phyloP scores from a whole-genome alignment of 2,329 filamentous ascomycete genomes.

The Botrytis deweyae region DNA sequence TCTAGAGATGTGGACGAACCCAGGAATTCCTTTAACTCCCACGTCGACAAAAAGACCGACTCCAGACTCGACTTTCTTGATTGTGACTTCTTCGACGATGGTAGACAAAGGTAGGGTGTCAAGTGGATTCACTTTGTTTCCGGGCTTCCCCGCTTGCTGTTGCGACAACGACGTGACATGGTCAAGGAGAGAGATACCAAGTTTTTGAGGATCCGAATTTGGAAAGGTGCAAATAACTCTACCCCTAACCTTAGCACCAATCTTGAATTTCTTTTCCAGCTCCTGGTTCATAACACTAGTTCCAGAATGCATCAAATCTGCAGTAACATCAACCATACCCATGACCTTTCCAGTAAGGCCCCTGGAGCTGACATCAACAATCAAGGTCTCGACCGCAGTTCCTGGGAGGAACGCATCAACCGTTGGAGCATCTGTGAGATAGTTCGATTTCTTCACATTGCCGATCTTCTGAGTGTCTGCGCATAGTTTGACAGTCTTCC shows the following conservation, averaged over 20 bases:
- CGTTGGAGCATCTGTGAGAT: constrained; percentile 74
- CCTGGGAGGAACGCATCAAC: constrained; percentile 90
- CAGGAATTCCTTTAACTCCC: constrained; percentile 64
- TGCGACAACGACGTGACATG: constrained; percentile 67
- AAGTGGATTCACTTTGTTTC: constrained; percentile 49
- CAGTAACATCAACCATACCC: constrained; percentile 86
- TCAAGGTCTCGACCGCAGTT: constrained; percentile 80
- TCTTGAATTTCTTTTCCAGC: constrained; percentile 74
- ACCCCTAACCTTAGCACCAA: constrained; percentile 79
- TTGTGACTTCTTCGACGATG: constrained; percentile 72
- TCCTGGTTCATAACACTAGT: constrained; percentile 67
- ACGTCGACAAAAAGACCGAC: constrained; percentile 80
- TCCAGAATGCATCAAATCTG: constrained; percentile 87
- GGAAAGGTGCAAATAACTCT: constrained; percentile 88
- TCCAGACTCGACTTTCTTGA: constrained; percentile 75
- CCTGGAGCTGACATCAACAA: constrained; percentile 70
- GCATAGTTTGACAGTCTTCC: constrained; percentile 84
- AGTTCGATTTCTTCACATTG: constrained; percentile 62
- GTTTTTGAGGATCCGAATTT: constrained; percentile 71
- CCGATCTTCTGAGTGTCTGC: constrained; percentile 69
- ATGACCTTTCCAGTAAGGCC: constrained; percentile 90
- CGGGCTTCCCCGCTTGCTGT: constrained; percentile 46
- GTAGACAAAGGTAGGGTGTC: constrained; percentile 68
- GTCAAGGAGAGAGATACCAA: constrained; percentile 86
- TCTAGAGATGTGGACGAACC: constrained; percentile 92